Percentiles rank a stretch among this genome's conserved stretches.
These are phyloP conservation scores for Malassezia caprae DNA, from an alignment of 1,284 basidiomycete species.

Conservation along the genomic window DNA sequence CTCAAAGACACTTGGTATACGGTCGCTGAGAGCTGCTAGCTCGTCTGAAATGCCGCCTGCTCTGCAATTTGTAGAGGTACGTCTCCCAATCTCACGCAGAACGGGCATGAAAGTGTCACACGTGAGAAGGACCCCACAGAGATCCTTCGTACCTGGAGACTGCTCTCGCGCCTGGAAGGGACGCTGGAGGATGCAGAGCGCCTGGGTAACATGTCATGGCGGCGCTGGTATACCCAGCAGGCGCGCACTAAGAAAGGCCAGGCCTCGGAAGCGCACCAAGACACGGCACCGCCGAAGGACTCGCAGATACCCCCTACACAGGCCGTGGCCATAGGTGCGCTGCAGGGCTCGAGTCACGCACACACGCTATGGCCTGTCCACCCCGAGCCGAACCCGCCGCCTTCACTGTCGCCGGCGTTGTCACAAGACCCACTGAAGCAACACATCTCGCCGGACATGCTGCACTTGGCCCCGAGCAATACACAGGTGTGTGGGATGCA, in stretches of 20 bases:
- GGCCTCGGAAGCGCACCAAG: neutral
- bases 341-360: neutral
- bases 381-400: neutral
- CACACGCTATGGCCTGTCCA: neutral
- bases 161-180: neutral
- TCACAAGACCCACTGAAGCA: neutral
- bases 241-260: neutral
- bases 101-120: neutral
- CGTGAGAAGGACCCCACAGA: neutral
- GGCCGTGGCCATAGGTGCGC: too few species aligned
- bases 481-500: conserved; percentile 13
- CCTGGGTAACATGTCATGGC: conserved; percentile 13
- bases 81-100: neutral
- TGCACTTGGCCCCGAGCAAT: conserved; percentile 2
- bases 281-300: neutral
- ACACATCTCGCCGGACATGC: conserved; percentile 14
- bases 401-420: neutral
- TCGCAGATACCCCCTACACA: neutral
- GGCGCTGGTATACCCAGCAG: conserved; percentile 11
- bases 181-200: conserved; percentile 2
- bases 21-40: neutral
- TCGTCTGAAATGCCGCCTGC: conserved; percentile 1
- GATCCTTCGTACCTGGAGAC: conserved; percentile 1
- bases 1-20: neutral
- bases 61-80: conserved; percentile 8